Percentiles rank a stretch among this genome's conserved stretches.
These are phyloP conservation scores for Colletotrichum sp. DNA, from an alignment of 2,329 filamentous ascomycete species.

Conservation along the genomic window DNA sequence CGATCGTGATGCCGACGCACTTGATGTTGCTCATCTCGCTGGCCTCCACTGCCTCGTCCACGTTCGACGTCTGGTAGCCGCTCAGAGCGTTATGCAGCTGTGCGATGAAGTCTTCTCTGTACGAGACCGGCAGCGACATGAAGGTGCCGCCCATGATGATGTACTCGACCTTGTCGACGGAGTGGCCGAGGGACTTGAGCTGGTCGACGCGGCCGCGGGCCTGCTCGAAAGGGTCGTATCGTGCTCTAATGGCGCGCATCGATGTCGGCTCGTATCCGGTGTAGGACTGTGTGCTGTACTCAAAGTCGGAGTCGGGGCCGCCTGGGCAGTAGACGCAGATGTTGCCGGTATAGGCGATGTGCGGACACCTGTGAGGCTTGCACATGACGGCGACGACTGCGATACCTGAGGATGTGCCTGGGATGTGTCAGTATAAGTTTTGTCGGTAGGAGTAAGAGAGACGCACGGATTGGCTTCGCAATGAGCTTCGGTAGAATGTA, in stretches of 20 bases:
- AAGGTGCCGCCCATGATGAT: constrained; percentile 99
- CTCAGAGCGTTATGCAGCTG: constrained; percentile 97
- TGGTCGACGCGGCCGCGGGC: constrained; percentile 95
- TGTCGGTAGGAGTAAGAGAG: neutral
- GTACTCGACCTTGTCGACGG: constrained; percentile 98
- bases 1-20: constrained; percentile 98
- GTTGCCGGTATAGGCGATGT: constrained; percentile 98
- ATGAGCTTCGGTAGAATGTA: constrained; percentile 96
- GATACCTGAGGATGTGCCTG: constrained; percentile 92
- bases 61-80: constrained; percentile 91
- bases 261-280: constrained; percentile 98
- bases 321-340: constrained; percentile 99
- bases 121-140: constrained; percentile 91
- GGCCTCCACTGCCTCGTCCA: constrained; percentile 93
- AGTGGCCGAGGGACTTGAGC: constrained; percentile 93
- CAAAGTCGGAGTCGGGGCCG: constrained; percentile 96
- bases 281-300: constrained; percentile 98
- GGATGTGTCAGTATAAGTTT: neutral
- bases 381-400: constrained; percentile 99
- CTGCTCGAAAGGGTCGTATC: constrained; percentile 98
- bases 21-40: constrained; percentile 98
- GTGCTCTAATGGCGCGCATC: constrained; percentile 95
- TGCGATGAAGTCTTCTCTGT: constrained; percentile 91
- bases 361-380: constrained; percentile 96
- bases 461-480: constrained; percentile 89